phyloP scores from a whole-genome alignment of 2,329 filamentous ascomycete genomes.

The Chaetomium sp. region DNA sequence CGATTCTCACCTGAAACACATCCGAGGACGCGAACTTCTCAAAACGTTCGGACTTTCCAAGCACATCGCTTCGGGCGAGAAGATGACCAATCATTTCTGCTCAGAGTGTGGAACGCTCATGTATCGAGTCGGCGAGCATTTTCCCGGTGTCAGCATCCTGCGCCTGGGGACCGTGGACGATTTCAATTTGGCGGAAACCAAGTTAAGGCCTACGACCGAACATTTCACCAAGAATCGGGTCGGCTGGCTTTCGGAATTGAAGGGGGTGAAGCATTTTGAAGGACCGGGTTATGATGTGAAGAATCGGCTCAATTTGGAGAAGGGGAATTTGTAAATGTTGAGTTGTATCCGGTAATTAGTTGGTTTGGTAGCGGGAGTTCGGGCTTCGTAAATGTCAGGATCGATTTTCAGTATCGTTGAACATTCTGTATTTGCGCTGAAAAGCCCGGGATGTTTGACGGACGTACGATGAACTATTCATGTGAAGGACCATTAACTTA shows the following conservation, averaged over 20 bases:
- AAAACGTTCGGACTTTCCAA: neutral
- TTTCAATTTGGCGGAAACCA: neutral
- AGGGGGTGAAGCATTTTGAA: neutral
- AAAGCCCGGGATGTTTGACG: too few species aligned
- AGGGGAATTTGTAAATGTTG: too few species aligned
- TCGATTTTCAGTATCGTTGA: too few species aligned
- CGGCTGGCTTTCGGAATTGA: neutral
- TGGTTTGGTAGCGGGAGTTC: too few species aligned
- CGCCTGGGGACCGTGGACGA: neutral
- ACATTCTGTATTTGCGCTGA: too few species aligned
- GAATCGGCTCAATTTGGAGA: too few species aligned
- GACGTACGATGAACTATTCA: too few species aligned
- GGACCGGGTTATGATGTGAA: too few species aligned
- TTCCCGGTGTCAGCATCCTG: neutral
- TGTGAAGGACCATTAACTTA: too few species aligned
- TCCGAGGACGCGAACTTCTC: neutral
- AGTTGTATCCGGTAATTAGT: too few species aligned
- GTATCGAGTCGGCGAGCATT: neutral
- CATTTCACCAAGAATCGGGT: neutral
- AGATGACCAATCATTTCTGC: conserved; percentile 1
- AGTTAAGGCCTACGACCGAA: neutral
- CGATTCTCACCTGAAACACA: neutral
- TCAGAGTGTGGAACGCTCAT: neutral
- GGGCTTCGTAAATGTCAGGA: too few species aligned
- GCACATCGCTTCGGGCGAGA: neutral